A percentile compares a stretch with the other conserved stretches of the same genome.
Conservation (phyloP, 345 rosid genomes). For the Acer saccharum region DNA sequence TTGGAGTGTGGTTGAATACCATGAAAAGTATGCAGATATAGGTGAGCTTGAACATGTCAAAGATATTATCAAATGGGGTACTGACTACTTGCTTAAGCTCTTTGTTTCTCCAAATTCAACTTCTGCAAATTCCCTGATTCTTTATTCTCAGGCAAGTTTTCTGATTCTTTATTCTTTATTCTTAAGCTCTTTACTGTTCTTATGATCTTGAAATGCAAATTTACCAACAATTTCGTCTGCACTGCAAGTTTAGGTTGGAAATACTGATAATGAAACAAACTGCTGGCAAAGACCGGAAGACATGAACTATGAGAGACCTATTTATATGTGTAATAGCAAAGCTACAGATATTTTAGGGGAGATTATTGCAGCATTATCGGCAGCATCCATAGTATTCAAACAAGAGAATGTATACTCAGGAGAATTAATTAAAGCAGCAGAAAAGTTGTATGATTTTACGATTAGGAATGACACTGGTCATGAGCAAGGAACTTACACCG, state of each 20-base stretch:
- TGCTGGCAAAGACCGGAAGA: conserved; percentile 81
- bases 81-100: conserved; percentile 57
- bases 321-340: conserved; percentile 37
- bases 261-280: conserved; percentile 30
- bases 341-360: conserved; percentile 67
- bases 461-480: conserved; percentile 24
- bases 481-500: conserved; percentile 36
- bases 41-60: conserved; percentile 62
- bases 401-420: conserved; percentile 40
- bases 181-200: not conserved
- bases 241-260: conserved; percentile 50
- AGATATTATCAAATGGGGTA: conserved; percentile 65
- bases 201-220: not conserved
- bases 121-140: conserved; percentile 14
- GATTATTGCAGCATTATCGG: conserved; percentile 52
- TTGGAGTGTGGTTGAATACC: conserved; percentile 67
- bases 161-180: not conserved
- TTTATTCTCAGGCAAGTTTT: conserved; percentile 61
- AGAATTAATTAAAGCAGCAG: conserved; percentile 34
- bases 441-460: conserved; percentile 36
- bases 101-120: conserved; percentile 37
- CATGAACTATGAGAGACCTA: conserved; percentile 50
- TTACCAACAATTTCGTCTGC: not conserved
- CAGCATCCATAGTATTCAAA: conserved; percentile 61
- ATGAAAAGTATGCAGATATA: conserved; percentile 47